Evolutionary conservation across 345 rosid genomes (phyloP).

Genomic region (Durio zibethinus): DNA sequence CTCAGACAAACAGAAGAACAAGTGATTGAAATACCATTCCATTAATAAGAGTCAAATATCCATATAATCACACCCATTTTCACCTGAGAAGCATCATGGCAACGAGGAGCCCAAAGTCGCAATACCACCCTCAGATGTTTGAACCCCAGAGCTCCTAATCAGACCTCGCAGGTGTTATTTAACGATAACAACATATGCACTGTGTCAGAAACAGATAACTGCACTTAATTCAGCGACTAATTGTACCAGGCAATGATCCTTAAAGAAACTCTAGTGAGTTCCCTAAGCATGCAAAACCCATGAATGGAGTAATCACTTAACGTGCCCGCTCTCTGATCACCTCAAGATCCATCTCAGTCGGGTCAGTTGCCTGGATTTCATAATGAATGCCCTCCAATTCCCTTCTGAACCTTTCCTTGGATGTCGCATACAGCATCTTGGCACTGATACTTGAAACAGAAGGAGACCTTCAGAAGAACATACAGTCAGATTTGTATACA

Average conservation of each 20-base stretch:
- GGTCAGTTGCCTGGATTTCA: constrained; percentile 78
- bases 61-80: constrained; percentile 9
- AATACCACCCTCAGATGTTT: background rate
- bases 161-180: constrained; percentile 44
- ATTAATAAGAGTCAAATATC: constrained; percentile 17
- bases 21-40: constrained; percentile 15
- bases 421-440: constrained; percentile 76
- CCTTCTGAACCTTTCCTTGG: constrained; percentile 58
- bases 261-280: constrained; percentile 2
- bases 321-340: constrained; percentile 62
- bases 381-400: constrained; percentile 73
- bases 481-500: background rate
- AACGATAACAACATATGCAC: constrained; percentile 10
- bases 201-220: background rate
- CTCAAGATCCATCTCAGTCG: constrained; percentile 71
- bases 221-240: constrained; percentile 18
- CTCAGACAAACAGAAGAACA: background rate
- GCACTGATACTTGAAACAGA: constrained; percentile 56
- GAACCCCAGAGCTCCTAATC: constrained; percentile 32
- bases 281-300: background rate
- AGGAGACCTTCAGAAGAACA: constrained; percentile 53
- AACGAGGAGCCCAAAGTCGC: constrained; percentile 27
- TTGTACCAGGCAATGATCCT: constrained; percentile 3
- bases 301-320: constrained; percentile 14
- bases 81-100: constrained; percentile 53